Evolutionary conservation across 805 yeast species (phyloP), one percentile per base, ranked within the genome.

Genomic region (Alloascoidea africana): DNA sequence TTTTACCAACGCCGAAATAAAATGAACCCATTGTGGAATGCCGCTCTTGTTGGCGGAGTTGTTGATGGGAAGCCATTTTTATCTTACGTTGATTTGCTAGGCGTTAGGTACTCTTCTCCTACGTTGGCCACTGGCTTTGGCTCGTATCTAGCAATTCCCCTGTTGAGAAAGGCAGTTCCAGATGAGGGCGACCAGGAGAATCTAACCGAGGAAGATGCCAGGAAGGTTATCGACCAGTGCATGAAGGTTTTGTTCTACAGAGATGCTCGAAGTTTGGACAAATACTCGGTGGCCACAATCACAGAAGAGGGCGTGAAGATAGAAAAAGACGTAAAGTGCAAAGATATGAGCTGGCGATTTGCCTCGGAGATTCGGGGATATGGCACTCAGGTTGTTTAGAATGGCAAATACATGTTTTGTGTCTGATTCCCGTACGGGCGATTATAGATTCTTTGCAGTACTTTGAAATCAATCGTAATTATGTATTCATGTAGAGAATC

Each of bases 1-100:
- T 66, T 89, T 67, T 91, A 91, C 61, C 65, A 70, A 46, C 77
- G 97, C 59, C 73, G 99, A 59, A 70, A 81, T 38, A 86, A 91
- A 59, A 78, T 91, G 89, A 75, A 91, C 55, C 99, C 99, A 16
- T 66, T 86, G 45, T 91, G 97, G 97, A 91, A 91, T 59, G 80
- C 97, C 1, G 62, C 82, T 30, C 66, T 91, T 40, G 96, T 91
- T 38, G 96, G 86, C 11, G 99, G 99, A 5, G 66, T 80, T 47
- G 74, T 70, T 44, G 75, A 75, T 32, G 67, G 62, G 35, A 66
- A 71, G 46, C 85, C 91, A 34, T 82, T 81, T 49, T 66, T 91
- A 52, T 76, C 78, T 46, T 87, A 83, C 53, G 94, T 86, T 35
- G 96, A 91, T 56, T 64, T 91, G 42, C 68, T 87, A 42, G 99